Evolutionary conservation across 2,329 filamentous ascomycete genomes (phyloP).

Genomic region (Colletotrichum lindemuthianum): DNA sequence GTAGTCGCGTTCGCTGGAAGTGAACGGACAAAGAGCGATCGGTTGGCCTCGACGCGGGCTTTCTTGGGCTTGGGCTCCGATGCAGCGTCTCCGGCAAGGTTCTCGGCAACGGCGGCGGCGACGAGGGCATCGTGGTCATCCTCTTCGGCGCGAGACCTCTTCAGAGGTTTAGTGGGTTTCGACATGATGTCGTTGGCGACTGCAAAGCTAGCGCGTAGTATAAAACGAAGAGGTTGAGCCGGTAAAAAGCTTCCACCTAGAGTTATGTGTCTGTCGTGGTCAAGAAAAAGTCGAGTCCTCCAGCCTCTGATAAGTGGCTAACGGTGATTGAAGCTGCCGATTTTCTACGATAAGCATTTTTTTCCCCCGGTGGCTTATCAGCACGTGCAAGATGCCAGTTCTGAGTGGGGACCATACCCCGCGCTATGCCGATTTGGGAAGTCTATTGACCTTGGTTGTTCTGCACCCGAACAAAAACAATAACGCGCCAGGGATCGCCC

Average conservation of each 20-base stretch:
- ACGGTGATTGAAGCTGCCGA: slow-evolving; percentile 11
- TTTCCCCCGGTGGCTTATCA: slow-evolving; percentile 34
- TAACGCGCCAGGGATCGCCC: slow-evolving; percentile 34
- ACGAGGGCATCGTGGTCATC: slow-evolving; percentile 33
- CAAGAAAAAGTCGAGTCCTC: slow-evolving; percentile 33
- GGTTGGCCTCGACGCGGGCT: slow-evolving; percentile 66
- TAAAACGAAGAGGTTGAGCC: background rate
- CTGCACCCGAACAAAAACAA: slow-evolving; percentile 34
- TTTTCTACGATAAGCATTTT: slow-evolving; percentile 34
- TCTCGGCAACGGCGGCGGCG: slow-evolving; percentile 33
- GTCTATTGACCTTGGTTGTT: slow-evolving; percentile 35
- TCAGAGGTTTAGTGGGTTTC: slow-evolving; percentile 29
- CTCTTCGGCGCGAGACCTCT: slow-evolving; percentile 34
- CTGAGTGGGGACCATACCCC: slow-evolving; percentile 28
- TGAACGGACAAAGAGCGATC: slow-evolving; percentile 90
- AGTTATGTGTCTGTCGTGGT: background rate
- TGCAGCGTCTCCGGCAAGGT: slow-evolving; percentile 47
- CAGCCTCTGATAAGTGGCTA: slow-evolving; percentile 2
- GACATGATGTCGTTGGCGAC: slow-evolving; percentile 18
- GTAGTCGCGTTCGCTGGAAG: slow-evolving; percentile 82
- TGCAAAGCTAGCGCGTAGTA: background rate
- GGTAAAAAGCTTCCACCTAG: background rate
- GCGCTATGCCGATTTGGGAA: slow-evolving; percentile 35
- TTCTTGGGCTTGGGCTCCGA: slow-evolving; percentile 57
- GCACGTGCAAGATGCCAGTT: slow-evolving; percentile 24